Conservation (phyloP, 345 rosid genomes). For the Brassica cretica region DNA sequence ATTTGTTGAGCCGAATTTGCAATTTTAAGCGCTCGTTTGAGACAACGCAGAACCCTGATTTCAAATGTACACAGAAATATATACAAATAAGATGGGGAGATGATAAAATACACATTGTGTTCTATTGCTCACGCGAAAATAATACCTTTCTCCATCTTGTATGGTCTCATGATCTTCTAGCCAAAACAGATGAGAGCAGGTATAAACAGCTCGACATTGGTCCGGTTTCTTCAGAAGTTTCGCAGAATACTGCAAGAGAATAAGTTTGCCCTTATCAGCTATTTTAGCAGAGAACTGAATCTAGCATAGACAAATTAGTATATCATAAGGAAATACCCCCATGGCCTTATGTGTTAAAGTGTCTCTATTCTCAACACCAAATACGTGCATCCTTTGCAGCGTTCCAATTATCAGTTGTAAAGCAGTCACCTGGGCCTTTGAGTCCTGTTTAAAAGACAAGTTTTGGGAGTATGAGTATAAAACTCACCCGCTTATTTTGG, state of each 20-base stretch:
- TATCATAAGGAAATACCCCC: conserved; percentile 62
- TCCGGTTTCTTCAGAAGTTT: conserved; percentile 98
- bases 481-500: conserved; percentile 3
- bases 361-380: conserved; percentile 89
- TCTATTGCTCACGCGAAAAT: background rate
- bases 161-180: conserved; percentile 79
- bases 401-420: conserved; percentile 89
- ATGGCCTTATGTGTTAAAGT: conserved; percentile 50
- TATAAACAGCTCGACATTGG: conserved; percentile 97
- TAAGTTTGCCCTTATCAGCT: conserved; percentile 25
- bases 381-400: conserved; percentile 95
- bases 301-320: conserved; percentile 1
- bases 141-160: conserved; percentile 94
- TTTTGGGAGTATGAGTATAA: conserved; percentile 22
- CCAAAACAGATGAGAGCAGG: conserved; percentile 97
- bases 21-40: conserved; percentile 90
- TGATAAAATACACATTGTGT: background rate
- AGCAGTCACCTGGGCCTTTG: conserved; percentile 93
- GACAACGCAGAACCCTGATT: conserved; percentile 82
- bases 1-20: conserved; percentile 96
- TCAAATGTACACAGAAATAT: background rate
- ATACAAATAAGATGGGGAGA: conserved; percentile 10
- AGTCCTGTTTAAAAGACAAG: conserved; percentile 58
- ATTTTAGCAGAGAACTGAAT: conserved; percentile 20
- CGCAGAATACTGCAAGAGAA: conserved; percentile 82